Base-by-base conservation (phyloP, 768 basidiomycete genomes). In the Russula ochroleuca region DNA sequence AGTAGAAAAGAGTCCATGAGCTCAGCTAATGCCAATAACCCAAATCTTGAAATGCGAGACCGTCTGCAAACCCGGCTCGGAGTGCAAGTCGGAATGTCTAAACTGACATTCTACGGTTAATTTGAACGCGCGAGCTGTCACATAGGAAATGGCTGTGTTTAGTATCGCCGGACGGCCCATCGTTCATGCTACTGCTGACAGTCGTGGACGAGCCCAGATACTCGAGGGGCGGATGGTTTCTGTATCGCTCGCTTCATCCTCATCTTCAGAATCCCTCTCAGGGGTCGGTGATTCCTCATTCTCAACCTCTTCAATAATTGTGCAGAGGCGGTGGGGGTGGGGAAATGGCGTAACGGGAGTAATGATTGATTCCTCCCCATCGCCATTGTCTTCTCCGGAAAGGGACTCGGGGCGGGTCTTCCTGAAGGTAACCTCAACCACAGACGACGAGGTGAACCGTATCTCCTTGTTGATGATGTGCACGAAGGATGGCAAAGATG, bases 1-100 rank as follows among this genome's bases (percentile, higher is more conserved):
- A 17, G 19, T 5, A 25, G 11, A 63, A 49, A 63, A 63, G 57
- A 63, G 62, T 63, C 57, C 57, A 53, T 19, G 57, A 53, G 62
- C 62, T 59, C 57, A 59, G 13, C 62, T 58, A n/a, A 15, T 49
- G 28, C 19, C 33, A 40, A 51, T 23, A 51, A 57, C 28, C 49
- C 37, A 54, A 21, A 31, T 8, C 9, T 53, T 21, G 51, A 48
- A 64, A 54, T 25, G 56, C 52, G 43, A 48, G 13, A 40, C 38
- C 17, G 21, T 21, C 10, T 15, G 47, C 13, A n/a, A 28, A 23
- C 21, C 28, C 33, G 31, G 19, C 37, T 40, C 19, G 37, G 47
- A 28, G 45, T 47, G 31, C 45, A 15, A 33, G 28, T 37, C 14
- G 51, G 37, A 21, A 50, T 1, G 15, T 43, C 49, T 51, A 61